Evolutionary conservation across 495 filamentous ascomycete genomes (phyloP).

Genomic region (Antarctomyces pellizariae): DNA sequence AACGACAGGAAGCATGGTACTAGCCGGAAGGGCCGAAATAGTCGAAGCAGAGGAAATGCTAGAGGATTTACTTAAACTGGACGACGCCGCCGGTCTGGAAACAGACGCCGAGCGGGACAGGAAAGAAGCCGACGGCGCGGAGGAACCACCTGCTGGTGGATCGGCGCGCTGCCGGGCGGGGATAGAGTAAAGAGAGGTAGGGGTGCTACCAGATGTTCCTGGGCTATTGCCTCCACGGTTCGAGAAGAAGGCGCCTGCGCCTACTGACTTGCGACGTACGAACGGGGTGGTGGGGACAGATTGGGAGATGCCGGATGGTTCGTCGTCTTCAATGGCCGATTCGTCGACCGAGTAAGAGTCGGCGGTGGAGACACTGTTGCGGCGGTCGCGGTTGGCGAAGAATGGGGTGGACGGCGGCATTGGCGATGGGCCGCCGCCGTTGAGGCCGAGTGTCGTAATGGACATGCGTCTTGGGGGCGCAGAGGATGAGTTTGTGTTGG

Average conservation of each 20-base stretch:
- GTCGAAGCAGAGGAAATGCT: no score
- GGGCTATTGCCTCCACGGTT: constrained; percentile 21
- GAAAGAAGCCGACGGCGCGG: no score
- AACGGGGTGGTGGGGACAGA: constrained; percentile 47
- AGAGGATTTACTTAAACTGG: no score
- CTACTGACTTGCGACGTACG: constrained; percentile 71
- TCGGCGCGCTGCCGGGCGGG: no score
- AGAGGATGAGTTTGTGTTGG: background rate
- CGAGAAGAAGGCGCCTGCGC: constrained; percentile 54
- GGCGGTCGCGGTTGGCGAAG: constrained; percentile 29
- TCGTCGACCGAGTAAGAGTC: constrained; percentile 65
- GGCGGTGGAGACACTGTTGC: constrained; percentile 52
- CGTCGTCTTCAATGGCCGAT: constrained; percentile 65
- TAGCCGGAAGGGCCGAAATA: no score
- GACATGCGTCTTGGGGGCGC: constrained; percentile 39
- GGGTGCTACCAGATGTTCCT: constrained; percentile 24
- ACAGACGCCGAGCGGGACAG: no score
- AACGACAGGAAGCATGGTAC: no score
- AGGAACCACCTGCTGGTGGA: background rate
- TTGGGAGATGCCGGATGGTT: constrained; percentile 21
- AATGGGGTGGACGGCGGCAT: constrained; percentile 29
- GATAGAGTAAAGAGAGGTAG: constrained; percentile 5
- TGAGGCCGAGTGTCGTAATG: constrained; percentile 63
- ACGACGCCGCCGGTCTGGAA: no score
- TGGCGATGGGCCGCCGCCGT: constrained; percentile 44